Conservation (phyloP, 2,329 filamentous ascomycete species). For the Dothideomycetidae sp. region DNA sequence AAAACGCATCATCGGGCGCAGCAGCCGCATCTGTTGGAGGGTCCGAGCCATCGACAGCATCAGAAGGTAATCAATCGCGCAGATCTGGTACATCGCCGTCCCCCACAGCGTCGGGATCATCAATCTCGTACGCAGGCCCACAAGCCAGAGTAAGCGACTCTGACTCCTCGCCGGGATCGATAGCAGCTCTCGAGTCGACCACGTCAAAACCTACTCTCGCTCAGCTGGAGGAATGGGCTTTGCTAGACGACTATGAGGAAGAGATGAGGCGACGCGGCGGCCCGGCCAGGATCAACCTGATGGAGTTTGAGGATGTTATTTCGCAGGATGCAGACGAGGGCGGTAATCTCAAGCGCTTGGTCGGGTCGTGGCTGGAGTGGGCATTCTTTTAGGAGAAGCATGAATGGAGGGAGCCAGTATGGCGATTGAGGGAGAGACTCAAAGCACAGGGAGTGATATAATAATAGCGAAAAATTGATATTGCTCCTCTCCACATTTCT, state of each 20-base stretch:
- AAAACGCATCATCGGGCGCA: too few relatives aligned
- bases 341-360: slow-evolving; percentile 52
- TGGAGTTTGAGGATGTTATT: slow-evolving; percentile 67
- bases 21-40: too few relatives aligned
- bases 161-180: too few relatives aligned
- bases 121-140: neutral
- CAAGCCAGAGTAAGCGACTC: neutral
- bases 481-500: too few relatives aligned
- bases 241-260: slow-evolving; percentile 49
- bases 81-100: too few relatives aligned
- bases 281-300: slow-evolving; percentile 59
- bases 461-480: too few relatives aligned
- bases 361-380: slow-evolving; percentile 82
- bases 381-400: slow-evolving; percentile 38
- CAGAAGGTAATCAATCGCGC: too few relatives aligned
- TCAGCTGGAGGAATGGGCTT: slow-evolving; percentile 32
- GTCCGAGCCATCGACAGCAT: too few relatives aligned
- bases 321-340: slow-evolving; percentile 39
- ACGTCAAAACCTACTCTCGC: slow-evolving; percentile 16
- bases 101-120: too few relatives aligned
- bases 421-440: too few relatives aligned
- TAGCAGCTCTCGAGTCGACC: too few relatives aligned
- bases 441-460: too few relatives aligned
- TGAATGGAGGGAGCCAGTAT: neutral
- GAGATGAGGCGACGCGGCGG: slow-evolving; percentile 61